Base-by-base conservation (phyloP, 805 yeast species). In the Metschnikowia rubicola region DNA sequence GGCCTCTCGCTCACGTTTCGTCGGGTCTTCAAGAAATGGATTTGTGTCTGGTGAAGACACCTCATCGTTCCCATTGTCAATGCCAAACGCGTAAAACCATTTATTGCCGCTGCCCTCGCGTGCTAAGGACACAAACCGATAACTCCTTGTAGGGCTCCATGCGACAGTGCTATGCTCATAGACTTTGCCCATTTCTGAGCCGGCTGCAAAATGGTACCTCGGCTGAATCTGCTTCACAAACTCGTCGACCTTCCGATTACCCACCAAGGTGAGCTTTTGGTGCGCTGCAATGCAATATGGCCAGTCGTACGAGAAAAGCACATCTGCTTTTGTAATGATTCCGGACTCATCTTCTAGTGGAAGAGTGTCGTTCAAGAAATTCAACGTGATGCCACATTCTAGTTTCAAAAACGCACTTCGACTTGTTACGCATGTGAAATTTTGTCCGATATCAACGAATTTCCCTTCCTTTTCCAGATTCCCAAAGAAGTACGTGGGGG, bases 31-130 rank as follows among this genome's bases (percentile, higher is more conserved):
- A 8, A 31, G 15, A 44, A 64, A 70, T 1, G 74, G 74, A 44
- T 53, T 39, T 46, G 46, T 5, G 41, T 46, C 41, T 31, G 37
- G 2, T 51, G 50, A 13, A 55, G 41, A 59, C 2, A 39, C 36
- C 15, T 50, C 49, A 15, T 59, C 56, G 0, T 68, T 65, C 4
- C 56, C 57, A 1, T 51, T 50, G 4, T 47, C 39, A 3, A 61
- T 60, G 15, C 62, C 68, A 30, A 87, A 87, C 0, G 95, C 96
- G 66, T 88, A 88, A 51, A 81, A 83, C 91, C 92, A 88, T 47
- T 68, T 66, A 9, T 73, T 71, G 1, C 75, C 75, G 2, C 77
- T 67, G 0, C 83, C 85, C 61, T 73, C 84, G 41, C 73, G 70
- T 0, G 80, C 86, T 40, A 88, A 61, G 59, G 89, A 81, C 12